Base-by-base conservation (phyloP, 306 rosid genomes). In the Inga laurina region DNA sequence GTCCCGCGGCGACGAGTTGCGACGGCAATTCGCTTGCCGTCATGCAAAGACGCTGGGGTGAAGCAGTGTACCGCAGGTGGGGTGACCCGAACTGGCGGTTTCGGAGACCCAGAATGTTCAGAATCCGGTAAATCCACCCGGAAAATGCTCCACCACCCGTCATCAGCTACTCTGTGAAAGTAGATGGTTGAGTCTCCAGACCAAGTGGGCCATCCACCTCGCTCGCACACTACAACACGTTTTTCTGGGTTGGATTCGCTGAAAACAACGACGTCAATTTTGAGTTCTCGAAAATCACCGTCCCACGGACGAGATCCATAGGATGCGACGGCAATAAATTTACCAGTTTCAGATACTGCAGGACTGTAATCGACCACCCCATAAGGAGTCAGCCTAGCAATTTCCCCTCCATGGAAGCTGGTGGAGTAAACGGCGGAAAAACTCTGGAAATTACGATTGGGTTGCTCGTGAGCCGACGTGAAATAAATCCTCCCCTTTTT, bases 141-240 rank as follows among this genome's bases (percentile, higher is more conserved):
- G 51, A 84, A 95, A 51, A 95, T 88, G 92, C 97, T 91, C 99
- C 94, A 92, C 96, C 99, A 95, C 2, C 96, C 97, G 44, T 93
- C 94, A 0, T 92, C 91, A 1, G 91, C 92, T 57, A 68, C 75
- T 37, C 89, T 85, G 57, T 95, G 99, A 37, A 92, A 95, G 84
- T 87, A 95, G n/a, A 95, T 18, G 1, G 84, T 85, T 0, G 90
- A 76, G 62, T 93, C 97, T 5, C 88, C 88, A 11, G 82, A 92
- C 98, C 98, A 95, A 6, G 98, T 86, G 21, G 98, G 98, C 98
- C 98, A 95, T 13, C 98, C 97, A 2, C 98, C 98, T 59, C 72
- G 86, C 24, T 87, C 80, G 43, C 89, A 80, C 79, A 91, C 80
- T 4, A 78, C 72, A 0, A 86, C 32, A 1, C 97, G 91, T 27